Base-by-base conservation (phyloP, 768 basidiomycete species). In the Leccinum obscurum region DNA sequence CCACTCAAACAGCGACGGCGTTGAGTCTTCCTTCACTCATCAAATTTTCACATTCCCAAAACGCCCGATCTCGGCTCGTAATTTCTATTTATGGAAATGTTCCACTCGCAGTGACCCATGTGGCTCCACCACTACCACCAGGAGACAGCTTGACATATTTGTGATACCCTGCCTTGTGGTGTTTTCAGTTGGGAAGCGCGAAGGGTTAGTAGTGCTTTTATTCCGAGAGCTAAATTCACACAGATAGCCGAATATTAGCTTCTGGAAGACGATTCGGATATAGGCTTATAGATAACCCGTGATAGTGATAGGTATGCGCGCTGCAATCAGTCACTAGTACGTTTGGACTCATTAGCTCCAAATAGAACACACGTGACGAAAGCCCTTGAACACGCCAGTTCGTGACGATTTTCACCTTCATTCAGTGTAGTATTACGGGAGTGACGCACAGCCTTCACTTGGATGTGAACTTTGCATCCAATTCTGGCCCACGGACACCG, bases 51-150 rank as follows among this genome's bases (percentile, higher is more conserved):
- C 63, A 54, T 64, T 58, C 63, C 60, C 61, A 63, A 60, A 67
- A 62, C 56, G 14, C 61, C 64, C 66, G 68, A 66, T 63, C 62
- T 20, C 34, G 58, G 58, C 54, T 67, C 65, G 39, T 49, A 56
- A 64, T 63, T 64, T 61, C 70, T 54, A 58, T 67, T 67, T 72
- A 51, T 61, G 72, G 70, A 41, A 72, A 62, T 54, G 28, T 13
- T 34, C 54, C 51, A 39, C 32, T 15, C 32, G 52, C 32, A 52
- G 10, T 30, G 26, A 28, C 50, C 6, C 51, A 30, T 32, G 28
- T 52, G 26, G n/a, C 26, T 9, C 20, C 20, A 50, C 22, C 49
- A 28, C 49, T 14, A 15, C 49, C 20, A 22, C 11, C 49, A 4
- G 39, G 17, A n/a, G 39, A 41, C 8, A n/a, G 17, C 15, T 41